Conservation (phyloP, 371 early-diverging fungal genomes). For the Mortierella sp. region DNA sequence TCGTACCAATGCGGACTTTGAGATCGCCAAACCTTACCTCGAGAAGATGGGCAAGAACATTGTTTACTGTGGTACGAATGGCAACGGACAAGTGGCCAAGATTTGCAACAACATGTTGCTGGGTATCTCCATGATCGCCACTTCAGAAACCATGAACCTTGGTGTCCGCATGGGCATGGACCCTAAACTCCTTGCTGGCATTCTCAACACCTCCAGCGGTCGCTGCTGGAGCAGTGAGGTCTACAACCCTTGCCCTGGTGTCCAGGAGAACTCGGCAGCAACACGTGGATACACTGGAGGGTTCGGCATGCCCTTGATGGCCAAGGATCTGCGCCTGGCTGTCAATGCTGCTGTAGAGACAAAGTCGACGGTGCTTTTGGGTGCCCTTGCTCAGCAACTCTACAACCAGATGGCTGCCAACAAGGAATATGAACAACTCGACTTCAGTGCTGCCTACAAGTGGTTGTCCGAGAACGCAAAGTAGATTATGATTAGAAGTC, state of each 20-base stretch:
- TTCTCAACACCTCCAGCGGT: conserved; percentile 91
- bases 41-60: conserved; percentile 93
- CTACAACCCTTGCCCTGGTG: conserved; percentile 92
- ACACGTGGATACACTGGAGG: conserved; percentile 89
- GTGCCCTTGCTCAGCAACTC: conserved; percentile 81
- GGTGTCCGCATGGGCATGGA: conserved; percentile 92
- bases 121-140: conserved; percentile 94
- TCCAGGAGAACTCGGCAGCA: conserved; percentile 86
- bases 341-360: conserved; percentile 87
- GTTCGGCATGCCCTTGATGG: conserved; percentile 89
- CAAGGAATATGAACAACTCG: conserved; percentile 69
- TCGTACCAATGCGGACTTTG: conserved; percentile 65
- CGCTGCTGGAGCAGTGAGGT: conserved; percentile 93
- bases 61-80: conserved; percentile 89
- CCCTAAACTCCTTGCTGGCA: conserved; percentile 81
- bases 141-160: conserved; percentile 92
- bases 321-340: conserved; percentile 94
- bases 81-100: conserved; percentile 95
- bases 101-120: conserved; percentile 98
- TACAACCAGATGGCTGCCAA: conserved; percentile 75
- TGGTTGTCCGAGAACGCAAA: conserved; percentile 58
- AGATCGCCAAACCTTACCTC: conserved; percentile 73
- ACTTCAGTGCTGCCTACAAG: conserved; percentile 84
- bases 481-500: background rate
- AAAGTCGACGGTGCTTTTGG: conserved; percentile 76